Percentiles rank a stretch among this genome's conserved stretches.
These are phyloP conservation scores for Trypanosoma rangeli DNA, from an alignment of 208 protist genomes.

Conservation along the genomic window DNA sequence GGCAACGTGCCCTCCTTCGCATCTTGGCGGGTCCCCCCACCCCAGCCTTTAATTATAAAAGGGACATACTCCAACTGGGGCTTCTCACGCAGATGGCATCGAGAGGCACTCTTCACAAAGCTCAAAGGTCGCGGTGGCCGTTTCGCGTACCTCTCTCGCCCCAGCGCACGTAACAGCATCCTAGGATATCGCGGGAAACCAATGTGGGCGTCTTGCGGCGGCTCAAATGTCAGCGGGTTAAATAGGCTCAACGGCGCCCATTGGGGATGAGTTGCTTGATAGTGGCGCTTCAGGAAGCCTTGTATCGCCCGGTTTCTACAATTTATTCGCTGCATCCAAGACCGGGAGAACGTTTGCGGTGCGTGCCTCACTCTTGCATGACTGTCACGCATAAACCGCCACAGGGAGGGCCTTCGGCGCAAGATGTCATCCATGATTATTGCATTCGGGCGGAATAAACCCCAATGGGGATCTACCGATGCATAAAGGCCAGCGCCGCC, in stretches of 20 bases:
- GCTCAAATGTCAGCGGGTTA: not conserved
- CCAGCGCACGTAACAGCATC: not conserved
- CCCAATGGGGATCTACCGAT: not conserved
- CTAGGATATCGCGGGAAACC: not conserved
- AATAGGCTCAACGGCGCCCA: not conserved
- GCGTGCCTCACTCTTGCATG: not conserved
- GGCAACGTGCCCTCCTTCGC: not conserved
- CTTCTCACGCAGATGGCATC: not conserved
- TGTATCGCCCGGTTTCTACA: not conserved
- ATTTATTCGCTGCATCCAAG: not conserved
- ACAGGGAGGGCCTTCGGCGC: not conserved
- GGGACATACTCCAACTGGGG: not conserved
- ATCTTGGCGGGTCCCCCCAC: not conserved
- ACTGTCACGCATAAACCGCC: not conserved
- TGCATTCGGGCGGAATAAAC: not conserved
- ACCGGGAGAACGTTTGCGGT: not conserved
- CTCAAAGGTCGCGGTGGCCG: not conserved
- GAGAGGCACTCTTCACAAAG: not conserved
- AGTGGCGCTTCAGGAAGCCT: not conserved
- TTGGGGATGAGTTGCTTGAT: not conserved
- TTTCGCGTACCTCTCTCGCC: constrained; percentile 2
- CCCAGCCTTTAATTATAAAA: not conserved
- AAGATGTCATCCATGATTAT: not conserved
- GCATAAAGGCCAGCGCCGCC: too few species aligned
- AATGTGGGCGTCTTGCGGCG: not conserved